Percentiles rank a stretch among this genome's conserved stretches.
Evolutionary conservation across 179 eudicot genomes (phyloP).

Genomic region (Beta macrorhiza): DNA sequence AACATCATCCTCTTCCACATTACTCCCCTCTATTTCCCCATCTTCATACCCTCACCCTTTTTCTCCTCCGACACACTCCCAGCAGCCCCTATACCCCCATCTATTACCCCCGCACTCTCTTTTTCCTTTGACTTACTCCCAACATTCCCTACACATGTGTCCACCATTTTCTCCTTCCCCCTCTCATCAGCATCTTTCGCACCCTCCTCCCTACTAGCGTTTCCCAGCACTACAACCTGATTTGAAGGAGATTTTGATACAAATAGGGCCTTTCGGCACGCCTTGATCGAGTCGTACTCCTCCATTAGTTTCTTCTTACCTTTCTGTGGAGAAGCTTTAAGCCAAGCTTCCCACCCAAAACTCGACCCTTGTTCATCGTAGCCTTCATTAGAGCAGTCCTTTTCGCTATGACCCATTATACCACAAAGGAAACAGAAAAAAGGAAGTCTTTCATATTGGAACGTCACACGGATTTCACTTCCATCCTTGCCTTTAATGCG

Average conservation of each 20-base stretch:
- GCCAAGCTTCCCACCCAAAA: neutral
- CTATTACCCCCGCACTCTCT: no score
- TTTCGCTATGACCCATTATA: neutral
- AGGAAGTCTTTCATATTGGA: neutral
- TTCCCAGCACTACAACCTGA: no score
- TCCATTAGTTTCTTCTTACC: neutral
- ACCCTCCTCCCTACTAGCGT: no score
- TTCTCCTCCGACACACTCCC: no score
- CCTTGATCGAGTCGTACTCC: neutral
- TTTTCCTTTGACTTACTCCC: no score
- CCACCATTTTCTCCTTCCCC: no score
- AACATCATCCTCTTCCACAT: no score
- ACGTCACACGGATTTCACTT: neutral
- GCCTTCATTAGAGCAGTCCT: neutral
- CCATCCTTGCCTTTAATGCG: neutral
- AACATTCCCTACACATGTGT: no score
- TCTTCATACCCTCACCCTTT: no score
- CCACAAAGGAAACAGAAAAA: neutral
- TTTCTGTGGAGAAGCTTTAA: neutral
- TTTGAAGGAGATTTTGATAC: neutral
- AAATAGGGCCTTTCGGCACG: neutral
- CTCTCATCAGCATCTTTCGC: no score
- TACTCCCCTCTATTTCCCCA: no score
- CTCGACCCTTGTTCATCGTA: neutral
- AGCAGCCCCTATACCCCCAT: no score